Evolutionary conservation across 768 basidiomycete species (phyloP), one percentile per base, ranked within the genome.

Genomic region (Kwoniella sp.): DNA sequence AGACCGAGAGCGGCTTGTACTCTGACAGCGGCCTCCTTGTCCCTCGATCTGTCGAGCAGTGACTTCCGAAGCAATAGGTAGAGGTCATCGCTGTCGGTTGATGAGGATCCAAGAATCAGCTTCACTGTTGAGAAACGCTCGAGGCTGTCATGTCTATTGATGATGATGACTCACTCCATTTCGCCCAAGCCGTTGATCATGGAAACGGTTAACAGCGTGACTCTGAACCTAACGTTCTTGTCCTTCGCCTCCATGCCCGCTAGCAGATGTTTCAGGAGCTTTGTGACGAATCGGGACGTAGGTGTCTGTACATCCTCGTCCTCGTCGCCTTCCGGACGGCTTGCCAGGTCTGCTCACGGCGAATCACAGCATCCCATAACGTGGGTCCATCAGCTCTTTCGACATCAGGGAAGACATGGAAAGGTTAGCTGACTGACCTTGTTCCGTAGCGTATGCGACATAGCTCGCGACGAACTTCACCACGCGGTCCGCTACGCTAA

Each of bases 381-480:
- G 17, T 3, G 41, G 15, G 20, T 4, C 9, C 25, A 17, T 45
- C 41, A 47, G 45, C n/a, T 8, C 8, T 20, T 29, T 13, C 4
- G 15, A 50, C 30, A 48, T 13, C 9, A n/a, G 29, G 41, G 50
- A 51, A 2, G 23, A 9, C 4, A 4, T 28, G 11, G 50, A 4
- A 53, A 47, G 23, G 30, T 9, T n/a, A 15, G 20, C 34, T 28
- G 38, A 55, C 85, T 52, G 60, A 91, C 93, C 88, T 82, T 90
- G 89, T 74, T 90, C 86, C 41, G 89, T 88, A 30, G 90, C 81
- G 78, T 89, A 90, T 48, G 84, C 87, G 23, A 89, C 84, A 77
- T 92, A 97, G 13, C 86, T 86, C 1, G 87, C 90, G 2, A 92
- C 82, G 76, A 96, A 96, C 82, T 89, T 93, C 79, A 91, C 82